These are phyloP conservation scores for Tricholoma sp. DNA, from an alignment of 768 basidiomycete genomes.

Conservation along the genomic window DNA sequence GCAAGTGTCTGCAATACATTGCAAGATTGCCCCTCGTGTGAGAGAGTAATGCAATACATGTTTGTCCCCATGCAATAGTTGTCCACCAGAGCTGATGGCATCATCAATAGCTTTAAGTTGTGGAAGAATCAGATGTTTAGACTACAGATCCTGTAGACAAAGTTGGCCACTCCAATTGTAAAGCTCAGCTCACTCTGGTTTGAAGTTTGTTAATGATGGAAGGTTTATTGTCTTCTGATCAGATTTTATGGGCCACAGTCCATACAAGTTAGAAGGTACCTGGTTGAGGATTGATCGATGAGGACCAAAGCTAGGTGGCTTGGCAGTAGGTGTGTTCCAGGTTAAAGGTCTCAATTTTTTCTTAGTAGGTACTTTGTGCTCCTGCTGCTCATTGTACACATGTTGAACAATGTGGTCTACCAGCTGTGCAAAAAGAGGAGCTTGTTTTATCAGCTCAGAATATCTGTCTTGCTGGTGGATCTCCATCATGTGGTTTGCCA, in stretches of 20 bases:
- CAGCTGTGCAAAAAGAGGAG: neutral
- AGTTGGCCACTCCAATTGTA: neutral
- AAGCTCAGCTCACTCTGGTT: neutral
- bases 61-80: neutral
- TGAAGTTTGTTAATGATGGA: neutral
- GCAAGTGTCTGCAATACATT: neutral
- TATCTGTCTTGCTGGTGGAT: neutral
- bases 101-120: neutral
- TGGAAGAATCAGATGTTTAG: neutral
- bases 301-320: neutral
- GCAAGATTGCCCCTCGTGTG: neutral
- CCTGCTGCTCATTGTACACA: neutral
- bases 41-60: neutral
- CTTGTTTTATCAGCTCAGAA: neutral
- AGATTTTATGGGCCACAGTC: neutral
- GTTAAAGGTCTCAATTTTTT: too few species aligned
- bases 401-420: neutral
- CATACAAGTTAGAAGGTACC: neutral
- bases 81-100: neutral
- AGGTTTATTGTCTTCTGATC: neutral
- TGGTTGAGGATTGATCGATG: neutral
- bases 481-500: neutral
- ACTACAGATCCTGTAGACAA: neutral
- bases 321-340: too few species aligned
- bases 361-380: too few species aligned